These are phyloP conservation scores for Pythium coloratum DNA, from an alignment of 352 stramenopile species.

Conservation along the genomic window DNA sequence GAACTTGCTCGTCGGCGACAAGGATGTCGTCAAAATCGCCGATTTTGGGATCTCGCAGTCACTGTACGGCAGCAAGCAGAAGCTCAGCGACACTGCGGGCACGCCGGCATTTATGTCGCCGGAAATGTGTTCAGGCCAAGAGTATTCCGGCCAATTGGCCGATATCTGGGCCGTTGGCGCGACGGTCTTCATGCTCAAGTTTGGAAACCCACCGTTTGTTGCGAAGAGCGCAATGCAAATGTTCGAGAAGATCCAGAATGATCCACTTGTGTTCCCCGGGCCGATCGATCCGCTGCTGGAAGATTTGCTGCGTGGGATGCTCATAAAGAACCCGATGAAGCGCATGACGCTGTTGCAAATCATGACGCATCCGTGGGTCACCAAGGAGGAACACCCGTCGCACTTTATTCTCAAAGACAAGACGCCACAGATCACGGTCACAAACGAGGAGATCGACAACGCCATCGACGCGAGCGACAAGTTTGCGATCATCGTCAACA, in stretches of 20 bases:
- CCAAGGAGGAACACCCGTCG: conserved; percentile 53
- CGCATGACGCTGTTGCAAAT: conserved; percentile 63
- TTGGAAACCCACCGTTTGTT: conserved; percentile 87
- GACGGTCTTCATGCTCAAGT: conserved; percentile 89
- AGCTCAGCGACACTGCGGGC: conserved; percentile 75
- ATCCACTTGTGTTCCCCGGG: conserved; percentile 61
- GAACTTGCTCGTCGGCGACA: conserved; percentile 86
- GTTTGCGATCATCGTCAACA: conserved; percentile 66
- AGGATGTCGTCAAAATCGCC: conserved; percentile 90
- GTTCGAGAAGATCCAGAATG: conserved; percentile 88
- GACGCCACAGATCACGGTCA: conserved; percentile 53
- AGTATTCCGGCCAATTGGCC: conserved; percentile 83
- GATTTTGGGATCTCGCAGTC: conserved; percentile 92
- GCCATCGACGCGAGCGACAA: conserved; percentile 57
- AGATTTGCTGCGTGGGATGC: conserved; percentile 62
- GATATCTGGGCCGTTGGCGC: conserved; percentile 92
- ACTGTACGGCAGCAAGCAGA: conserved; percentile 77
- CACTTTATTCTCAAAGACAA: conserved; percentile 28
- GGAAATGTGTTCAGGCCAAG: conserved; percentile 88
- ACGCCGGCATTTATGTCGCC: conserved; percentile 93
- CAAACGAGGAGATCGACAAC: conserved; percentile 77
- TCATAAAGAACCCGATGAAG: conserved; percentile 59
- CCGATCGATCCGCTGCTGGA: conserved; percentile 53
- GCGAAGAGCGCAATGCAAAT: conserved; percentile 87
- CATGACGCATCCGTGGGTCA: conserved; percentile 81